These are phyloP conservation scores for Odontarrhena argentea DNA, from an alignment of 345 rosid species.

Conservation along the genomic window DNA sequence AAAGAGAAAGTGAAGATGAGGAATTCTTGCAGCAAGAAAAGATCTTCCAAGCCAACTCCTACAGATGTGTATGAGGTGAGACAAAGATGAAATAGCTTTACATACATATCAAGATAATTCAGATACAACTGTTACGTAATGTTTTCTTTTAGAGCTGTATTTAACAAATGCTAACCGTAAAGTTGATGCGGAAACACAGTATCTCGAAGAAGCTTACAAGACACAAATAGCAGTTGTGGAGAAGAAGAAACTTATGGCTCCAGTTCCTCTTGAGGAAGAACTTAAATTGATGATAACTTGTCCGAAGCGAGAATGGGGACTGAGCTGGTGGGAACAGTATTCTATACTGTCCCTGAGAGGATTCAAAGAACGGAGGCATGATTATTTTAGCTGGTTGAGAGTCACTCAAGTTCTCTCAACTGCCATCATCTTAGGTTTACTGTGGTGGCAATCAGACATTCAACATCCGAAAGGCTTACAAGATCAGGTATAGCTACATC, in stretches of 20 bases:
- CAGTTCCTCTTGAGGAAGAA: conserved; percentile 74
- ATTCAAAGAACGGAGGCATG: conserved; percentile 82
- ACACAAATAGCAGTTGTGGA: conserved; percentile 59
- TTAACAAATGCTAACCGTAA: conserved; percentile 14
- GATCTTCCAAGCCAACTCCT: conserved; percentile 69
- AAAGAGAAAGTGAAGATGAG: conserved; percentile 68
- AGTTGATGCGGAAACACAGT: conserved; percentile 54
- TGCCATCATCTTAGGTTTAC: conserved; percentile 80
- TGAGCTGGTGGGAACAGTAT: conserved; percentile 89
- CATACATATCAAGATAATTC: conserved; percentile 22
- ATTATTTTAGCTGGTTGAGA: conserved; percentile 93
- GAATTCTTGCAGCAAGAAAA: conserved; percentile 43
- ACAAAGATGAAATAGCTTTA: conserved; percentile 17
- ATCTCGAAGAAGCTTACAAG: conserved; percentile 83
- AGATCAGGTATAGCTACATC: conserved; percentile 69
- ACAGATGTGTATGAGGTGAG: conserved; percentile 70
- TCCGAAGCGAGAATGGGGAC: conserved; percentile 78
- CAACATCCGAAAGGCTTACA: conserved; percentile 59
- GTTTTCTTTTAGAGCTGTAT: background rate
- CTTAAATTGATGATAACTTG: conserved; percentile 59
- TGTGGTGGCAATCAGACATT: conserved; percentile 94
- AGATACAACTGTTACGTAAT: too few relatives aligned
- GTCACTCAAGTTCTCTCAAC: conserved; percentile 91
- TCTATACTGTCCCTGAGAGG: conserved; percentile 77
- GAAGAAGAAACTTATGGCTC: conserved; percentile 71